Evolutionary conservation across 345 rosid genomes (phyloP), one percentile per base, ranked within the genome.

Genomic region (Rubroshorea leprosula): DNA sequence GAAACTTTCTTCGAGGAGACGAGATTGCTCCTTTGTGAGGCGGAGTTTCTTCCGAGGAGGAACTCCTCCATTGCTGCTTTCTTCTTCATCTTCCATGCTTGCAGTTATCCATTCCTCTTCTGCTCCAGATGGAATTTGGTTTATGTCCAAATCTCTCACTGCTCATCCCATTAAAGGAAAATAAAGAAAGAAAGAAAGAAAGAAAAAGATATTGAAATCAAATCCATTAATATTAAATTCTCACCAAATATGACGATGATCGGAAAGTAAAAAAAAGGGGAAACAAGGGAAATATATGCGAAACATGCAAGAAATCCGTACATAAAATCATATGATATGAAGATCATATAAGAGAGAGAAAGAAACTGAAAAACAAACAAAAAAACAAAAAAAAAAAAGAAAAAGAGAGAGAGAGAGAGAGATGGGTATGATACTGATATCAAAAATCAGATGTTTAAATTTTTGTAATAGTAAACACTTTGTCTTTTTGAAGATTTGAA

Each of bases 1-100:
- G 81, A 92, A 92, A 75, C 95, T 92, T 66, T 92, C 98, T 74
- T 92, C 98, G 1, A 92, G 95, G 48, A 89, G 95, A 43, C 89
- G 92, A 59, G 96, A 84, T 54, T 92, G 98, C 64, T 89, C 98
- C 63, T 90, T 92, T 6, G 93, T 70, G 14, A 92, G 80, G 9
- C 98, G 90, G 51, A 92, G 98, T 54, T 92, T 91, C 54, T 84
- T 91, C 41, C 98, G 85, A 4, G 98, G 93, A 21, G 90, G 86
- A 31, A 60, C 78, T 38, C 77, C 87, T 39, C 61, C 77, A 52
- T 66, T 68, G 60, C 68, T 74, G 43, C 74, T 84, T 45, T 76
- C 84, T 44, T 79, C 79, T 24, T 77, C 71, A 61, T 71, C 88
- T 65, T 27, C 87, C 74, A 69, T 75, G 60, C 79, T 75, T 58